Evolutionary conservation across 1,139 yeast genomes (phyloP).

Genomic region (Yamadazyma pseudoaaseri): DNA sequence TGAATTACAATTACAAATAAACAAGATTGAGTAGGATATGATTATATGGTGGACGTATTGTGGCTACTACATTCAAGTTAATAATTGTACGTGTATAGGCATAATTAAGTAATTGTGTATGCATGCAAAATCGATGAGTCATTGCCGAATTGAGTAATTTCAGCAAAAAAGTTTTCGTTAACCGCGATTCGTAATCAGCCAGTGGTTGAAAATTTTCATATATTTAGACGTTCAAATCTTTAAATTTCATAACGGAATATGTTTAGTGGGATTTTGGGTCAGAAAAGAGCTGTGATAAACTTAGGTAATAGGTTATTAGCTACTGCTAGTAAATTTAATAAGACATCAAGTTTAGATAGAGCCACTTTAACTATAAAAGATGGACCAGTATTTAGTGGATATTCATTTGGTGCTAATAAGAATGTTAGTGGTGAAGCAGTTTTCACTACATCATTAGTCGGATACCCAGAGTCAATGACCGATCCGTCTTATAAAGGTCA

Average conservation of each 20-base stretch:
- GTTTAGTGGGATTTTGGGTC: conserved; percentile 1
- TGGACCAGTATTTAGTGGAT: conserved; percentile 92
- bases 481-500: conserved; percentile 98
- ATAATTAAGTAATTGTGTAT: conserved; percentile 1
- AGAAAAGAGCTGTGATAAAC: conserved; percentile 1
- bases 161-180: conserved; percentile 22
- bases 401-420: conserved; percentile 91
- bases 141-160: conserved; percentile 32
- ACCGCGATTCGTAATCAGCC: conserved; percentile 42
- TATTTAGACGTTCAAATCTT: not conserved
- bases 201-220: conserved; percentile 5
- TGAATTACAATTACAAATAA: too few relatives aligned
- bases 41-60: too few relatives aligned
- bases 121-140: conserved; percentile 16
- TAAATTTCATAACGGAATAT: not conserved
- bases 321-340: conserved; percentile 37
- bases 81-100: not conserved
- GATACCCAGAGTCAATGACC: conserved; percentile 98
- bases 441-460: conserved; percentile 94
- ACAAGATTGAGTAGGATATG: too few relatives aligned
- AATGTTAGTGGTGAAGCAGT: conserved; percentile 96
- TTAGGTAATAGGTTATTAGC: conserved; percentile 22
- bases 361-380: conserved; percentile 90
- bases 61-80: too few relatives aligned
- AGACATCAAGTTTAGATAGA: conserved; percentile 56